Conservation (phyloP, 352 stramenopile species). For the Nothophytophthora sp. region DNA sequence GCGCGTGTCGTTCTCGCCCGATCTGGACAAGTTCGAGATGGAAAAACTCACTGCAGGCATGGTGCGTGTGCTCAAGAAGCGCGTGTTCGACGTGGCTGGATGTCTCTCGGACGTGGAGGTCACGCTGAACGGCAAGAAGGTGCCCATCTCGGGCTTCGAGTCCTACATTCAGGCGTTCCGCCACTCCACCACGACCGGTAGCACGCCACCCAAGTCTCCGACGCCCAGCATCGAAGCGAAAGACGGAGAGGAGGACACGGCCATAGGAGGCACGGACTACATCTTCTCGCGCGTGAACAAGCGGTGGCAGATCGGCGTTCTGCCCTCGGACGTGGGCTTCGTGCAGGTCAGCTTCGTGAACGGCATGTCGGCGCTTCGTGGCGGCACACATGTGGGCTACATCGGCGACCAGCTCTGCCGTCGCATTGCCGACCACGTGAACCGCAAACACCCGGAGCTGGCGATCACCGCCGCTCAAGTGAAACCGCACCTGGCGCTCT, state of each 20-base stretch:
- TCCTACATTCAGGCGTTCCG: slow-evolving; percentile 95
- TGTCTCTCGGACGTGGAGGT: slow-evolving; percentile 93
- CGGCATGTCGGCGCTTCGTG: slow-evolving; percentile 97
- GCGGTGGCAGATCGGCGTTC: slow-evolving; percentile 96
- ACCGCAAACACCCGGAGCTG: slow-evolving; percentile 96
- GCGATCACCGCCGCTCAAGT: slow-evolving; percentile 94
- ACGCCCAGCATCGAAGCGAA: slow-evolving; percentile 5
- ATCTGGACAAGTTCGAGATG: slow-evolving; percentile 98
- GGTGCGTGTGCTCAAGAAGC: slow-evolving; percentile 93
- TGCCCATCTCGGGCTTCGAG: slow-evolving; percentile 95
- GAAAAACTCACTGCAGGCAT: slow-evolving; percentile 93
- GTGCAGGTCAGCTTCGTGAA: slow-evolving; percentile 99
- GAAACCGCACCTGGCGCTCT: slow-evolving; percentile 98
- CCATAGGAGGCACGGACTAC: slow-evolving; percentile 66
- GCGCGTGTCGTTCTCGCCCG: slow-evolving; percentile 97
- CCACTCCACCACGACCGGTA: slow-evolving; percentile 46
- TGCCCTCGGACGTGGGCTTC: slow-evolving; percentile 91
- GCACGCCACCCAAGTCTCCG: neutral
- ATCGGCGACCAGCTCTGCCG: slow-evolving; percentile 79
- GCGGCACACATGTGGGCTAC: slow-evolving; percentile 96
- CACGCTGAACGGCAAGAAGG: slow-evolving; percentile 90
- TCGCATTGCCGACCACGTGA: slow-evolving; percentile 93
- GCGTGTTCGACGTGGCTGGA: slow-evolving; percentile 98
- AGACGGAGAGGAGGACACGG: slow-evolving; percentile 57
- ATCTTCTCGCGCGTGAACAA: slow-evolving; percentile 95